These are phyloP conservation scores for Massarina eburnea DNA, from an alignment of 2,329 filamentous ascomycete species.

Conservation along the genomic window DNA sequence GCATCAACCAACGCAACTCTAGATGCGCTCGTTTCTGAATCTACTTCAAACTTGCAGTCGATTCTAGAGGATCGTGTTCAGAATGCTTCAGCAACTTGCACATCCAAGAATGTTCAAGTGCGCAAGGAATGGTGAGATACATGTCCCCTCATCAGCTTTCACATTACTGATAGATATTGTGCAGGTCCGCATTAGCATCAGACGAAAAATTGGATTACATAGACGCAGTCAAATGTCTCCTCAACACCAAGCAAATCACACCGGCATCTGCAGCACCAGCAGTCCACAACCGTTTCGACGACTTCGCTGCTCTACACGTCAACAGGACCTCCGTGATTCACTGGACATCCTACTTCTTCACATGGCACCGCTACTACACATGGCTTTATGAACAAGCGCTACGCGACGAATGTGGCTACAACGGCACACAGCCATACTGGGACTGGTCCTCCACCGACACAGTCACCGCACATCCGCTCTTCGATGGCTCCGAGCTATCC, in stretches of 20 bases:
- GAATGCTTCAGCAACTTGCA: too few species aligned
- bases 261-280: conserved; percentile 16
- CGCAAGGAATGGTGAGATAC: too few species aligned
- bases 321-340: conserved; percentile 21
- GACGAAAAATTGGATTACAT: too few species aligned
- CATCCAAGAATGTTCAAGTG: too few species aligned
- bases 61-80: too few species aligned
- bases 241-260: conserved; percentile 14
- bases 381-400: conserved; percentile 47
- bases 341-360: conserved; percentile 20
- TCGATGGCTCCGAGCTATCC: conserved; percentile 56
- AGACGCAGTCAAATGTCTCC: conserved; percentile 21
- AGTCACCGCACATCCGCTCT: conserved; percentile 48
- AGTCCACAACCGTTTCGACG: conserved; percentile 26
- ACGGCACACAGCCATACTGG: conserved; percentile 51
- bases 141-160: too few species aligned
- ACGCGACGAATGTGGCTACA: conserved; percentile 46
- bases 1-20: too few species aligned
- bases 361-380: conserved; percentile 46
- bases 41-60: too few species aligned
- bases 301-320: conserved; percentile 29
- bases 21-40: too few species aligned
- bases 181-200: too few species aligned
- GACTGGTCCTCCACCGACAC: conserved; percentile 53
- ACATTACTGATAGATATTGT: too few species aligned